These are phyloP conservation scores for Hypoxylon crocopeplum DNA, from an alignment of 495 filamentous ascomycete genomes.

Conservation along the genomic window DNA sequence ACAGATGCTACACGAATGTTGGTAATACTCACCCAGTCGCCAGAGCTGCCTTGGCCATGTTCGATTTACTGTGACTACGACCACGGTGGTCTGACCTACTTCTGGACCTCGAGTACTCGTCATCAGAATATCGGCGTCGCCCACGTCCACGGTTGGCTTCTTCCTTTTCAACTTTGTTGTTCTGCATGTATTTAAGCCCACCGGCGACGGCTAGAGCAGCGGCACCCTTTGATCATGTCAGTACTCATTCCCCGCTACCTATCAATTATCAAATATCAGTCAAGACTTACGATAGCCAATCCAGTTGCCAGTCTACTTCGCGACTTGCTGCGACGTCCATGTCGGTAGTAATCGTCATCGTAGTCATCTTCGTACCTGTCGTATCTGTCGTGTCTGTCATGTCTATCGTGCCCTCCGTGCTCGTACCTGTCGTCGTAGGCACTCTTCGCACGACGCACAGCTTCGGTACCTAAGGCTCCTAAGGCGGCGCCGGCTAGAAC, in stretches of 20 bases:
- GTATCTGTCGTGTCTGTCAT: no score
- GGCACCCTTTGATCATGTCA: conserved; percentile 50
- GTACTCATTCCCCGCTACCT: neutral
- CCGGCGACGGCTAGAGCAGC: conserved; percentile 77
- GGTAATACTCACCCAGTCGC: conserved; percentile 64
- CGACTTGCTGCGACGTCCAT: conserved; percentile 42
- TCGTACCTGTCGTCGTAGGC: conserved; percentile 71
- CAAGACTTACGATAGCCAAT: conserved; percentile 67
- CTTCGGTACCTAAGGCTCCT: conserved; percentile 83
- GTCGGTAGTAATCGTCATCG: conserved; percentile 41
- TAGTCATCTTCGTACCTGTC: conserved; percentile 51
- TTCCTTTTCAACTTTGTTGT: conserved; percentile 70
- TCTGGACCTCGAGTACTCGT: conserved; percentile 39
- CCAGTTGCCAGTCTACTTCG: conserved; percentile 65
- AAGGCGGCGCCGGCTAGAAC: conserved; percentile 80
- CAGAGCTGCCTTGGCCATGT: conserved; percentile 77
- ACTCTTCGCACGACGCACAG: conserved; percentile 72
- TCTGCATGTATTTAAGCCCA: conserved; percentile 76
- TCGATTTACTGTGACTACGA: conserved; percentile 63
- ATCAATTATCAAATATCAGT: neutral
- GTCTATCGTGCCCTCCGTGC: conserved; percentile 49
- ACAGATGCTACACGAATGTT: neutral
- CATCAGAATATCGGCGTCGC: conserved; percentile 61
- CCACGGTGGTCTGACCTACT: conserved; percentile 42
- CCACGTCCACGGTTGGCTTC: conserved; percentile 72